These are phyloP conservation scores for Saccharomyces hybrid DNA, from an alignment of 1,139 yeast genomes.

Conservation along the genomic window DNA sequence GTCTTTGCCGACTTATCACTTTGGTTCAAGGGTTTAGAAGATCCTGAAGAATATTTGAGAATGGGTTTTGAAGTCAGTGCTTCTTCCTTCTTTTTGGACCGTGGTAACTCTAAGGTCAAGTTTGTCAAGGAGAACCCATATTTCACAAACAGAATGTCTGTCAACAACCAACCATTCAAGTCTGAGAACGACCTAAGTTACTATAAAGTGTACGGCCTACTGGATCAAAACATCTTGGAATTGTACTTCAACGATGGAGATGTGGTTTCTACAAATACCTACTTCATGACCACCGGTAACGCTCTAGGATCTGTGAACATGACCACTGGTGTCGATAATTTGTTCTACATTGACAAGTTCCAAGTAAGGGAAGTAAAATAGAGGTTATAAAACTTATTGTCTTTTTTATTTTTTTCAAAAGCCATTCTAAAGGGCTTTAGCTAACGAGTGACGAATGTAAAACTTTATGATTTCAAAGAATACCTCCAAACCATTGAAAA, in stretches of 20 bases:
- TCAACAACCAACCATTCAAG: neutral
- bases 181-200: slow-evolving; percentile 4
- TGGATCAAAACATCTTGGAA: slow-evolving; percentile 29
- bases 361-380: slow-evolving; percentile 7
- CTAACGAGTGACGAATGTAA: neutral
- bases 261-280: slow-evolving; percentile 21
- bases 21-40: slow-evolving; percentile 11
- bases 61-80: slow-evolving; percentile 19
- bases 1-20: slow-evolving; percentile 13
- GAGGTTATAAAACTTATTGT: neutral
- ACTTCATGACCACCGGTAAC: slow-evolving; percentile 19
- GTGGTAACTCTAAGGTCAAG: slow-evolving; percentile 16
- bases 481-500: neutral
- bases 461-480: neutral
- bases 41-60: slow-evolving; percentile 14
- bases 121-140: slow-evolving; percentile 18
- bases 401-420: neutral
- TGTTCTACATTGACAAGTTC: slow-evolving; percentile 11
- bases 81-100: slow-evolving; percentile 20
- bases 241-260: slow-evolving; percentile 30
- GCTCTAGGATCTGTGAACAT: slow-evolving; percentile 15
- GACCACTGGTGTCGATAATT: slow-evolving; percentile 28
- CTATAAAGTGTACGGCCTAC: slow-evolving; percentile 26
- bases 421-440: neutral
- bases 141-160: slow-evolving; percentile 11